Evolutionary conservation across 2,329 filamentous ascomycete species (phyloP), one percentile per base, ranked within the genome.

Genomic region (Colletotrichum gigasporum): DNA sequence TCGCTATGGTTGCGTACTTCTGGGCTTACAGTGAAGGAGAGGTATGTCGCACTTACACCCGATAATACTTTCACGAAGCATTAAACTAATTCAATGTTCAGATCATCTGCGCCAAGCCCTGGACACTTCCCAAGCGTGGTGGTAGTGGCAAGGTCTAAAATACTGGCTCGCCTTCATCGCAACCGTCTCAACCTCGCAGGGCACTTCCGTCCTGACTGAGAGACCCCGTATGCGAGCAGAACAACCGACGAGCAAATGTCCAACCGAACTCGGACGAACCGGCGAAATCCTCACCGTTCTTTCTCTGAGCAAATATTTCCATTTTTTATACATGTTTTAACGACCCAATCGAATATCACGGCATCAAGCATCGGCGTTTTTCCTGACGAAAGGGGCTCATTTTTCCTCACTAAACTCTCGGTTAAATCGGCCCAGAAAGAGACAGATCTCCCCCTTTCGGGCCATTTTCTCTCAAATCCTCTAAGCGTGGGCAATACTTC

Each of bases 21-120:
- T 97, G 94, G 94, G 96, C 93, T 1, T 98, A 96, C 73, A 96
- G 91, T 72, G 95, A 99, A 79, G 96, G 96, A 79, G 96, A 99
- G 90, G 94, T 97, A 79, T 26, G 26, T 41, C 30, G 6, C 8
- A 32, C 22, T 16, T 32, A 14, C 9, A 5, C 8, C 12, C 5
- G 34, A 57, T 28, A 24, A 24, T 28, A n/a, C n/a, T 26, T 28
- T 5, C 32, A 4, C 6, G 9, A 14, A 8, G 5, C 67, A 69
- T 60, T 71, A 59, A 54, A 44, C 61, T 72, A 62, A 71, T 50
- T 63, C 35, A 4, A 32, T 5, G 2, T 26, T 14, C 59, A 91
- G 89, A 85, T 90, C 61, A 86, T 92, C 58, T 91, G 90, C 74
- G 81, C 86, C 45, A 86, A 87, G 71, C 90, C 90, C 14, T 92